Conservation (phyloP, 495 filamentous ascomycete species). For the Trichoderma erinaceum region DNA sequence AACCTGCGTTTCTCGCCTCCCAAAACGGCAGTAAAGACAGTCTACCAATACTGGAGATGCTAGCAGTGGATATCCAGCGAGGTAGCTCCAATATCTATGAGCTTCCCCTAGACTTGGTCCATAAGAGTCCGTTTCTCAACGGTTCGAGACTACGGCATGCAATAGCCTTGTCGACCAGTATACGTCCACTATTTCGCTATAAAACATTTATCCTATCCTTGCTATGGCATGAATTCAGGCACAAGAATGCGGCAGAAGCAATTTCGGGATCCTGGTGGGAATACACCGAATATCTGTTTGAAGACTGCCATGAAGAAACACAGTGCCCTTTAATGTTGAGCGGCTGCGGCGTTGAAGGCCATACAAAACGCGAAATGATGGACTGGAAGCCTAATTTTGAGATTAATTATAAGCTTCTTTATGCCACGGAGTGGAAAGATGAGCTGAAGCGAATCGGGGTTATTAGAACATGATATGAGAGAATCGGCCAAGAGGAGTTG, state of each 20-base stretch:
- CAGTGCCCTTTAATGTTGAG: neutral
- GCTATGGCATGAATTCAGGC: neutral
- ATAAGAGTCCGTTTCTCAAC: neutral
- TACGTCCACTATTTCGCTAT: neutral
- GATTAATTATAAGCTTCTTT: neutral
- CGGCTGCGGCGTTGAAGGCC: neutral
- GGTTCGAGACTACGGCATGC: neutral
- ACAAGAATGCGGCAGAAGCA: neutral
- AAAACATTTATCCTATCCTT: neutral
- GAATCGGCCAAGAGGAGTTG: neutral
- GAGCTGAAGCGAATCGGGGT: neutral
- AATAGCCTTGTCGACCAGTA: neutral
- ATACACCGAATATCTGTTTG: neutral
- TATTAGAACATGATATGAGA: neutral
- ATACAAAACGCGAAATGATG: neutral
- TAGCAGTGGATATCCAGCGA: neutral
- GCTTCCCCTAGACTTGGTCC: neutral
- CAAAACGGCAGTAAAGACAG: neutral
- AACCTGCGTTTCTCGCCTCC: neutral
- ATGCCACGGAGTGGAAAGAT: neutral
- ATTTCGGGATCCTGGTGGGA: neutral
- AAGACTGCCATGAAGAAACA: neutral
- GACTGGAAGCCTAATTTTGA: neutral
- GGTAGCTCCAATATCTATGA: neutral
- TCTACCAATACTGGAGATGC: neutral